Conservation (phyloP, 768 basidiomycete genomes). For the Calocera cornea region DNA sequence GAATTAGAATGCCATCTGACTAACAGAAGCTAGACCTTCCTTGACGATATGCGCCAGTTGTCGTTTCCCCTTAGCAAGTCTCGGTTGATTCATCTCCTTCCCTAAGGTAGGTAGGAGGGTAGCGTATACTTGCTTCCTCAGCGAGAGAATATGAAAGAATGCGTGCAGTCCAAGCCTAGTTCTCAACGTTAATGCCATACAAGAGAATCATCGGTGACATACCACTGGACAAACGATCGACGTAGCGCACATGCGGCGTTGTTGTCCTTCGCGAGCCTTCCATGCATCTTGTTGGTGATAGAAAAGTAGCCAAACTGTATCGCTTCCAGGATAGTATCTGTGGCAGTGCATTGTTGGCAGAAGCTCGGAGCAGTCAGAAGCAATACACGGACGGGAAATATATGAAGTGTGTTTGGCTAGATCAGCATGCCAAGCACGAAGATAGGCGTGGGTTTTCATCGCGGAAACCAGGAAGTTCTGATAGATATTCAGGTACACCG, state of each 20-base stretch:
- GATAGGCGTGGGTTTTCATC: slow-evolving; percentile 76
- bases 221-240: slow-evolving; percentile 50
- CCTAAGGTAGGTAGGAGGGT: not conserved
- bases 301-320: slow-evolving; percentile 43
- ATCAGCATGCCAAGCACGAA: slow-evolving; percentile 30
- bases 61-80: not conserved
- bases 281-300: slow-evolving; percentile 34
- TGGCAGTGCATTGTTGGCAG: not conserved
- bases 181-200: slow-evolving; percentile 1
- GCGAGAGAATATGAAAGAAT: slow-evolving; percentile 50
- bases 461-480: slow-evolving; percentile 70
- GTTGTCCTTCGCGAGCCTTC: slow-evolving; percentile 29
- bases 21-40: not conserved
- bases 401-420: slow-evolving; percentile 27
- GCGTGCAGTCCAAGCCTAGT: slow-evolving; percentile 70
- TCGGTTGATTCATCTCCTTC: not conserved
- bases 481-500: slow-evolving; percentile 70
- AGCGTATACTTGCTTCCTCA: not conserved
- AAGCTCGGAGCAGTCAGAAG: slow-evolving; percentile 5
- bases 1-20: not conserved
- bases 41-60: not conserved
- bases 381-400: slow-evolving; percentile 35
- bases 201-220: slow-evolving; percentile 7
- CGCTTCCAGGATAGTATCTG: slow-evolving; percentile 50
- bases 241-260: slow-evolving; percentile 34